Percentiles rank a stretch among this genome's conserved stretches.
These are phyloP conservation scores for Polygonum maritimum DNA, from an alignment of 148 eudicot species.

Conservation along the genomic window DNA sequence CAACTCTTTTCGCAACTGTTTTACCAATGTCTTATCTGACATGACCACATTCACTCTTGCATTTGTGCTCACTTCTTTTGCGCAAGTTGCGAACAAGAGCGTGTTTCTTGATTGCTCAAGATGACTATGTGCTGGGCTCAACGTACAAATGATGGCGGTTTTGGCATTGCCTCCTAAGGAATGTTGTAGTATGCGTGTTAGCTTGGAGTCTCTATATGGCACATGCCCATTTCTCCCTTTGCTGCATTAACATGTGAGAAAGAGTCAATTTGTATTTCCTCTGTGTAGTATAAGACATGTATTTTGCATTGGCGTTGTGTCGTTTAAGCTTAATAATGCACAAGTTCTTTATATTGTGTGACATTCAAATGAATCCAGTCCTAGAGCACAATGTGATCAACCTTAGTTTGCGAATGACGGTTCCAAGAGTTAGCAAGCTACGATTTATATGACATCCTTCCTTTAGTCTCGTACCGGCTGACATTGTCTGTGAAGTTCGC, in stretches of 20 bases:
- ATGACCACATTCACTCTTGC: conserved; percentile 84
- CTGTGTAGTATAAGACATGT: no score
- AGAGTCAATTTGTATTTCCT: background rate
- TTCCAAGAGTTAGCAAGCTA: conserved; percentile 79
- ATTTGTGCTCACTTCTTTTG: conserved; percentile 72
- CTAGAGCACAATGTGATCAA: conserved; percentile 11
- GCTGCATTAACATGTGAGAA: conserved; percentile 29
- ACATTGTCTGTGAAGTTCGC: conserved; percentile 80
- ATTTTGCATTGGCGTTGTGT: no score
- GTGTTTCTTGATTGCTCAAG: conserved; percentile 93
- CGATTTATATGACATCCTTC: conserved; percentile 94
- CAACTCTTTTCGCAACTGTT: conserved; percentile 70
- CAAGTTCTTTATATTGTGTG: no score
- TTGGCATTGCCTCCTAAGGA: conserved; percentile 95
- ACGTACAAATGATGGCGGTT: conserved; percentile 92
- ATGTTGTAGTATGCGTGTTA: conserved; percentile 94
- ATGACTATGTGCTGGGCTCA: conserved; percentile 87
- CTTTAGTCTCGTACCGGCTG: conserved; percentile 74
- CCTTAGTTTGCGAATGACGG: conserved; percentile 88
- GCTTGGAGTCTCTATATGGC: conserved; percentile 92
- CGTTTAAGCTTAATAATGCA: no score
- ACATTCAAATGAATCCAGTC: no score
- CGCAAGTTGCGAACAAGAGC: conserved; percentile 82
- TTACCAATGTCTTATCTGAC: conserved; percentile 93
- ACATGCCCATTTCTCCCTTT: conserved; percentile 74